A percentile compares a stretch with the other conserved stretches of the same genome.
Conservation (phyloP, 345 rosid species). For the Corchorus olitorius region DNA sequence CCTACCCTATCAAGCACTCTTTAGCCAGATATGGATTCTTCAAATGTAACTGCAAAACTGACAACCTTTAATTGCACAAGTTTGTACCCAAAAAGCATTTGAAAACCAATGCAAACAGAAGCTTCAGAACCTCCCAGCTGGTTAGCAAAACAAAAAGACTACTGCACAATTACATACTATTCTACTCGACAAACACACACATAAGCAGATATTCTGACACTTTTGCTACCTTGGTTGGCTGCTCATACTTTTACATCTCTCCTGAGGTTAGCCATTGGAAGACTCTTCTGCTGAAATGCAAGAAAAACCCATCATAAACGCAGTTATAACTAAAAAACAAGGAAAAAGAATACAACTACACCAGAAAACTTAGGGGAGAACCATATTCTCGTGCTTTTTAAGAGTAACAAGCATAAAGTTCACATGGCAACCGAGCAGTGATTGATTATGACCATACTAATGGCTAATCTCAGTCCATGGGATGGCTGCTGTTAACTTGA, state of each 20-base stretch:
- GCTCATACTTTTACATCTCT: not conserved
- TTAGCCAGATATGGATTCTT: no score
- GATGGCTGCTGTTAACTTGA: not conserved
- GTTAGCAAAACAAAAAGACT: no score
- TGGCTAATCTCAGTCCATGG: not conserved
- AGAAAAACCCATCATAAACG: not conserved
- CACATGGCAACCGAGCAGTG: not conserved
- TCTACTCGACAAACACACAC: not conserved
- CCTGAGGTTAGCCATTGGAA: not conserved
- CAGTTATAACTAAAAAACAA: not conserved
- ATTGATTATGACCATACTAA: not conserved
- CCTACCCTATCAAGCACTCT: no score
- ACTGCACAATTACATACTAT: no score
- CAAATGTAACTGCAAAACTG: no score
- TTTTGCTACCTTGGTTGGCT: conserved; percentile 2
- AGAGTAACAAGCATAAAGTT: not conserved
- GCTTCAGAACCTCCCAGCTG: no score
- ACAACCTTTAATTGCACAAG: no score
- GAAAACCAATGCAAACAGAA: no score
- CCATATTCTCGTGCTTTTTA: not conserved
- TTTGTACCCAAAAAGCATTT: no score
- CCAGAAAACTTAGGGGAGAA: no score
- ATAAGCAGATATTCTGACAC: not conserved
- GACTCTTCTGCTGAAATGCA: not conserved
- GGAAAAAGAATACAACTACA: no score